A percentile compares a stretch with the other conserved stretches of the same genome.
phyloP scores from a whole-genome alignment of 495 filamentous ascomycete species.

The Penicillium crystallinum region DNA sequence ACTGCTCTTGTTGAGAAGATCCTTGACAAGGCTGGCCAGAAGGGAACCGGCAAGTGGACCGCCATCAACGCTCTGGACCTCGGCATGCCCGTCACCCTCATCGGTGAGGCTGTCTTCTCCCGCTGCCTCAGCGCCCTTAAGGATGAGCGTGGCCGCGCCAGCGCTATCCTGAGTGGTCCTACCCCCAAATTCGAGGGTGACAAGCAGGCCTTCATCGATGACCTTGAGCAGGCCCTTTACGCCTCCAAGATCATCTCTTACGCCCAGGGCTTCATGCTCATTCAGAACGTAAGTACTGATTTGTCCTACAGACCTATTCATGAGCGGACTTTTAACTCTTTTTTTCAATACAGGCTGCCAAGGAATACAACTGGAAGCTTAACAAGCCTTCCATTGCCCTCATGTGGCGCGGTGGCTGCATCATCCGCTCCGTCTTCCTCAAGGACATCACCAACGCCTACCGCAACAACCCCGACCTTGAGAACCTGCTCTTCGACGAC shows the following conservation, averaged over 20 bases:
- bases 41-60: conserved; percentile 99
- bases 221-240: conserved; percentile 97
- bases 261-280: conserved; percentile 99
- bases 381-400: conserved; percentile 99
- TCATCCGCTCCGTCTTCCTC: conserved; percentile 99
- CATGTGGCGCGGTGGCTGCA: conserved; percentile 99
- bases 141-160: conserved; percentile 82
- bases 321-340: conserved; percentile 4
- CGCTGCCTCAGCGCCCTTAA: conserved; percentile 93
- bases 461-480: conserved; percentile 87
- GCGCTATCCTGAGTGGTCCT: conserved; percentile 71
- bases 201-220: conserved; percentile 87
- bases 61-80: conserved; percentile 98
- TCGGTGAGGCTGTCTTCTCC: conserved; percentile 93
- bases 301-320: not conserved
- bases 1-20: conserved; percentile 95
- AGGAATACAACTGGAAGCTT: conserved; percentile 94
- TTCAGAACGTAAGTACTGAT: conserved; percentile 75
- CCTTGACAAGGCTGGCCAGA: conserved; percentile 96
- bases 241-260: conserved; percentile 99
- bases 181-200: conserved; percentile 77
- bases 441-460: conserved; percentile 98
- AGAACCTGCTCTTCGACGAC: conserved; percentile 97
- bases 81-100: conserved; percentile 97
- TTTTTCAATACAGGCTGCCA: conserved; percentile 62